Evolutionary conservation across 257 asterid genomes (phyloP).

Genomic region (Ajuga chamaepitys): DNA sequence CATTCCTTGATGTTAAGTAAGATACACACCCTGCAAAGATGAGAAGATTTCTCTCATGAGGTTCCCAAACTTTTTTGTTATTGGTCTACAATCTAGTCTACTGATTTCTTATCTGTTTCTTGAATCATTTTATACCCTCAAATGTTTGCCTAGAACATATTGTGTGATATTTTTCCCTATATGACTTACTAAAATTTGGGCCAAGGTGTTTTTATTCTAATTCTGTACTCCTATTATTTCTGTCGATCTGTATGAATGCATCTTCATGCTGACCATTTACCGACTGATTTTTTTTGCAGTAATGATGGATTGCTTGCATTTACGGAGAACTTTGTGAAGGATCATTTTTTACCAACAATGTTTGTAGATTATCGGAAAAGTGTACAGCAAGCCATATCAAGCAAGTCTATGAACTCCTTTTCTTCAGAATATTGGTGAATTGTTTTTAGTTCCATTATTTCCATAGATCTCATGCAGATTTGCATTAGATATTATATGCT

Average conservation of each 20-base stretch:
- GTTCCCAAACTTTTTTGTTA: background rate
- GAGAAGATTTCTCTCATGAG: background rate
- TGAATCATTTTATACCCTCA: background rate
- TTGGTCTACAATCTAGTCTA: background rate
- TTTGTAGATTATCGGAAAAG: constrained; percentile 97
- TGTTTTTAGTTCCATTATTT: constrained; percentile 18
- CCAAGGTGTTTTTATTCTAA: constrained; percentile 5
- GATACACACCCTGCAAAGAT: background rate
- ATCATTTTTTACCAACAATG: constrained; percentile 95
- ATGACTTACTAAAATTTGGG: constrained; percentile 2
- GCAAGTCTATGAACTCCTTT: constrained; percentile 49
- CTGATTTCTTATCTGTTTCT: constrained; percentile 2
- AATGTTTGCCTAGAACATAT: background rate
- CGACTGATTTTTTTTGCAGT: constrained; percentile 47
- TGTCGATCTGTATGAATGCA: constrained; percentile 7
- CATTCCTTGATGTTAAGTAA: background rate
- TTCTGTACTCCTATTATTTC: constrained; percentile 1
- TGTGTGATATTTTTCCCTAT: constrained; percentile 4
- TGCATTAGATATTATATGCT: constrained; percentile 1
- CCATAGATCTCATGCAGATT: background rate
- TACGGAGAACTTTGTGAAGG: constrained; percentile 97
- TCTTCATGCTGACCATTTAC: constrained; percentile 20
- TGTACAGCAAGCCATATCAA: constrained; percentile 98
- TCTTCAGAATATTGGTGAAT: constrained; percentile 11
- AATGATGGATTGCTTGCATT: constrained; percentile 92